Base-by-base conservation (phyloP, 495 filamentous ascomycete species). In the Penicillium taxi region DNA sequence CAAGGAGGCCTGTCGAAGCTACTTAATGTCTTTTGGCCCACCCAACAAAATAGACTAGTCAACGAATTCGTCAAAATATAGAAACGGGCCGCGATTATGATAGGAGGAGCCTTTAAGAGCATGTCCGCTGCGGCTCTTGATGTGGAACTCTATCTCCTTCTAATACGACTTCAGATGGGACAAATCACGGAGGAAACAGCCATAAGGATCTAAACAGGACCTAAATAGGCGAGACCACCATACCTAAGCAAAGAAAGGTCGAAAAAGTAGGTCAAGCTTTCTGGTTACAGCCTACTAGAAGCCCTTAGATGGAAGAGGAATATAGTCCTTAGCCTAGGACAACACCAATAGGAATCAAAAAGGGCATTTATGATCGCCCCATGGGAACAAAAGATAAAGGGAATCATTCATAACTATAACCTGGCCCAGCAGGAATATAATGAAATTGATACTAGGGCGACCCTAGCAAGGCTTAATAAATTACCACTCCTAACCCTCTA, bases 111-210 rank as follows among this genome's bases (percentile, higher is more conserved):
- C 0, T 55, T 44, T 9, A 28, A 37, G n/a, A 39, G 7, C 15
- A 48, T 25, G 0, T 19, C 32, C 1, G 32, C 23, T 0, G 38
- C 32, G 4, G 41, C 41, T 5, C 21, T 51, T 0, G 26, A 48
- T 13, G 18, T 46, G 2, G 39, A 55, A 22, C 39, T 47, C 2
- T 37, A 43, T n/a, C 30, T 53, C 0, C 18, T 2, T 45, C 43
- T n/a, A 0, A 44, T 55, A 0, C 1, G 37, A 3, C 26, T 46
- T 2, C 37, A 40, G 5, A 38, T 53, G 26, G 19, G 53, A 15
- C 30, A 44, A 15, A 31, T 37, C 2, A 41, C 41, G 11, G 24
- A 47, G 9, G 39, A 48, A 32, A 19, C 32, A 7, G 35, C 28
- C 1, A 32, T 44, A 2, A 21, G 35, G 4, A 33, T 51, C 15